Evolutionary conservation across 345 rosid species (phyloP).

Genomic region (Hibiscus mutabilis): DNA sequence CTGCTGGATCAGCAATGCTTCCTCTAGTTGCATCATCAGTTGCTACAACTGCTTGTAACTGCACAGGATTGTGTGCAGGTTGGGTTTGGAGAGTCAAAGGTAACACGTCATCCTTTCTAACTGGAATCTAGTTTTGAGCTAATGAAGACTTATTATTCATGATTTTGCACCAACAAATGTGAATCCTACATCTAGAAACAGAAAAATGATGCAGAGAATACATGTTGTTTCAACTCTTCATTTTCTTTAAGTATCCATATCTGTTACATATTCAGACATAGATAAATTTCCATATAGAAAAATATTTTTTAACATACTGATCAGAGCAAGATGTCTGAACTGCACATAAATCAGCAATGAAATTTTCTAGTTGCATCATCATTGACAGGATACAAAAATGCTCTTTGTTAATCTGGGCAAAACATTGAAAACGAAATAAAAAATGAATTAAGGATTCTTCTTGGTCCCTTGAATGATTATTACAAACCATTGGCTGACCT

Average conservation of each 20-base stretch:
- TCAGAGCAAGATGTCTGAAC: no score
- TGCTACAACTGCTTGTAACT: constrained; percentile 50
- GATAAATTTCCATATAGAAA: not conserved
- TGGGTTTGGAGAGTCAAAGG: not conserved
- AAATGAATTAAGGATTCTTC: no score
- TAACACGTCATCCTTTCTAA: not conserved
- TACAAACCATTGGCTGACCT: not conserved
- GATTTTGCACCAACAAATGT: not conserved
- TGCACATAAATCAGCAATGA: no score
- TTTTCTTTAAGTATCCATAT: not conserved
- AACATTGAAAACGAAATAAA: no score
- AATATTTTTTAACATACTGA: no score
- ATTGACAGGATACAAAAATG: no score
- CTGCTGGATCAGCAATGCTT: constrained; percentile 56
- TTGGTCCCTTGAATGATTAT: not conserved
- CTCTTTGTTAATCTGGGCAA: no score
- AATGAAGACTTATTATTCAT: not conserved
- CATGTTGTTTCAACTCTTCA: not conserved
- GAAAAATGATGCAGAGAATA: not conserved
- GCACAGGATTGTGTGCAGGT: constrained; percentile 17
- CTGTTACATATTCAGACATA: not conserved
- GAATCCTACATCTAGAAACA: not conserved
- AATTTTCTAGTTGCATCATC: no score
- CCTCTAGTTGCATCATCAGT: constrained; percentile 47
- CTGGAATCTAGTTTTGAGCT: no score